phyloP scores from a whole-genome alignment of 306 rosid species.

The Cucurbita ficifolia region DNA sequence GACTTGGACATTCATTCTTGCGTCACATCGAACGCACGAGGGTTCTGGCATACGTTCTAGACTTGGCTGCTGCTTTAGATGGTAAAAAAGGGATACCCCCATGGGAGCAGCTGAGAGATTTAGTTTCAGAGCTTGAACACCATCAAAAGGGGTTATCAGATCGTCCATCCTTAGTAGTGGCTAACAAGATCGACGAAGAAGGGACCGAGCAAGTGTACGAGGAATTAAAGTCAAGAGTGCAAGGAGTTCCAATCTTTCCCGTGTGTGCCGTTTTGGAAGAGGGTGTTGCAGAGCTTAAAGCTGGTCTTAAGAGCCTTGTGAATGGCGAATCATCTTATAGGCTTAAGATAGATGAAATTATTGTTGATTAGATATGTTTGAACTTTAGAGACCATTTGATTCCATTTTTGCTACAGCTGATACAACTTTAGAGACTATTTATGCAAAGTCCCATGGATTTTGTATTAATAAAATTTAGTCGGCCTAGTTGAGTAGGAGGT shows the following conservation, averaged over 20 bases:
- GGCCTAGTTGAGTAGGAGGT: no score
- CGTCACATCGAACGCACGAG: slow-evolving; percentile 90
- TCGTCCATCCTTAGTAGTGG: slow-evolving; percentile 67
- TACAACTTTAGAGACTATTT: not conserved
- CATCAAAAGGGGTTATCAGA: slow-evolving; percentile 72
- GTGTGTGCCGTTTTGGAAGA: slow-evolving; percentile 83
- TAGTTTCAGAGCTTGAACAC: slow-evolving; percentile 68
- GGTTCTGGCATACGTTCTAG: slow-evolving; percentile 75
- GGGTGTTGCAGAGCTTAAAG: slow-evolving; percentile 64
- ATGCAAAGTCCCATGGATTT: no score
- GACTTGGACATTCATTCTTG: slow-evolving; percentile 80
- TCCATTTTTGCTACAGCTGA: not conserved
- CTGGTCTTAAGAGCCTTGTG: slow-evolving; percentile 63
- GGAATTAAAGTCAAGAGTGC: slow-evolving; percentile 57
- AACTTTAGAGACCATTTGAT: not conserved
- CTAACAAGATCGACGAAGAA: slow-evolving; percentile 83
- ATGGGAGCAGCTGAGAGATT: slow-evolving; percentile 72
- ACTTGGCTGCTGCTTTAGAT: slow-evolving; percentile 67
- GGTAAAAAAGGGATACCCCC: slow-evolving; percentile 76
- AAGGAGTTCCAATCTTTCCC: slow-evolving; percentile 56
- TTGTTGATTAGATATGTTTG: slow-evolving; percentile 27
- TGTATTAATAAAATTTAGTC: no score
- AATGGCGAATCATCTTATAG: slow-evolving; percentile 40
- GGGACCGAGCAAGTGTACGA: slow-evolving; percentile 54
- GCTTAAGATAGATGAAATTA: slow-evolving; percentile 41